phyloP scores from a whole-genome alignment of 1,284 basidiomycete genomes.

The Cutaneotrichosporon sp. region DNA sequence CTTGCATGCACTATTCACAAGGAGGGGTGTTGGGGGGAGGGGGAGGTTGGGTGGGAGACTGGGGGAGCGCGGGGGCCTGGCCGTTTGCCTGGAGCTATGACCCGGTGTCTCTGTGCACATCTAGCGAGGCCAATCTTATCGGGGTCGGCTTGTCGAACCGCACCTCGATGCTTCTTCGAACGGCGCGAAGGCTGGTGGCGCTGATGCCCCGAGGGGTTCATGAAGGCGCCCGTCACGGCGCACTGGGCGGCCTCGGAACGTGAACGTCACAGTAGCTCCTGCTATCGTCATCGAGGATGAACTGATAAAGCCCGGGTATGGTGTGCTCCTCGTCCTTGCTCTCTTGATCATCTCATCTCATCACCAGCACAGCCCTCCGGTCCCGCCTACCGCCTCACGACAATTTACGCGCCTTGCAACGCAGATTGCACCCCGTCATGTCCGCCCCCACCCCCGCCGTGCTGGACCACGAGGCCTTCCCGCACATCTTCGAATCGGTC shows the following conservation, averaged over 20 bases:
- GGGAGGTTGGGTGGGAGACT: no score
- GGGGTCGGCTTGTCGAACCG: no score
- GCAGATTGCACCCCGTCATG: background rate
- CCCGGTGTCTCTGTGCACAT: no score
- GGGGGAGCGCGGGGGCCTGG: no score
- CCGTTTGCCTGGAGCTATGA: no score
- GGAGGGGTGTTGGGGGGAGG: background rate
- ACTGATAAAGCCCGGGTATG: background rate
- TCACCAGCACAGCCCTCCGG: background rate
- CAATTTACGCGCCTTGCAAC: background rate
- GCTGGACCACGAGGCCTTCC: conserved; percentile 13
- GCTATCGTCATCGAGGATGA: background rate
- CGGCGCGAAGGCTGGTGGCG: no score
- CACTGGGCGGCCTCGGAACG: background rate
- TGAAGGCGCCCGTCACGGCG: background rate
- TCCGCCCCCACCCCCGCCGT: background rate
- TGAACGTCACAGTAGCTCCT: background rate
- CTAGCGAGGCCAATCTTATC: no score
- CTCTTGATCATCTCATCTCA: background rate
- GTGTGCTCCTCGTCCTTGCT: background rate
- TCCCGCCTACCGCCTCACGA: background rate
- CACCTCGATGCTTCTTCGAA: no score
- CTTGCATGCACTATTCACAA: conserved; percentile 3
- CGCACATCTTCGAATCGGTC: conserved; percentile 18
- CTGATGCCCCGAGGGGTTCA: background rate